These are phyloP conservation scores for Williopsis jadinii DNA, from an alignment of 1,139 yeast species.

Conservation along the genomic window DNA sequence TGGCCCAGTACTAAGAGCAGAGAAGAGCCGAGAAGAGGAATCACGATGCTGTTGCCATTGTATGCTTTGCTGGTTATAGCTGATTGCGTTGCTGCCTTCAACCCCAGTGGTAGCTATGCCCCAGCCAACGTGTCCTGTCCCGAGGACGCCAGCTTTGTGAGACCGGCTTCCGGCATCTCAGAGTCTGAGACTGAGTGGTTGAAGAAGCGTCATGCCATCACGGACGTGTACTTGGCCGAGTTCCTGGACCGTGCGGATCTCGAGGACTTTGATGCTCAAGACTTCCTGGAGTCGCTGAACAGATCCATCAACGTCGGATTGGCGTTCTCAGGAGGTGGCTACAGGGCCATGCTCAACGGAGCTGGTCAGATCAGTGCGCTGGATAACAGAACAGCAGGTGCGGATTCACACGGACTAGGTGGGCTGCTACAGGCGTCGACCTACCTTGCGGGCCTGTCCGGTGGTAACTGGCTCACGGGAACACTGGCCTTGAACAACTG, in stretches of 20 bases:
- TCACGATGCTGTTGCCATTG: not conserved
- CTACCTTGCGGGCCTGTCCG: constrained; percentile 74
- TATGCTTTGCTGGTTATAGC: not conserved
- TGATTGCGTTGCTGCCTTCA: constrained; percentile 33
- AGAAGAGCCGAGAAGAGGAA: no score
- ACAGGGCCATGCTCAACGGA: constrained; percentile 85
- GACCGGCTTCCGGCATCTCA: constrained; percentile 29
- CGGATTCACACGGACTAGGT: constrained; percentile 60
- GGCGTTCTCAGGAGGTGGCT: constrained; percentile 90
- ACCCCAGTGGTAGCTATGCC: constrained; percentile 59
- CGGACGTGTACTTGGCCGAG: constrained; percentile 45
- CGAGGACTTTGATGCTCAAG: constrained; percentile 48
- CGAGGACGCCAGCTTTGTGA: constrained; percentile 25
- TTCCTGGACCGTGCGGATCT: constrained; percentile 54
- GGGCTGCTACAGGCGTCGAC: constrained; percentile 71
- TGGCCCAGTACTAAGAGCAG: no score
- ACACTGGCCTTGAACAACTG: constrained; percentile 76
- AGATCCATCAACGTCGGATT: constrained; percentile 50
- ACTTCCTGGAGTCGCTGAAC: constrained; percentile 36
- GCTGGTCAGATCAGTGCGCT: constrained; percentile 81
- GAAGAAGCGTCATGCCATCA: constrained; percentile 40
- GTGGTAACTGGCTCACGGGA: constrained; percentile 84
- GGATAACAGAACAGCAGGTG: constrained; percentile 62
- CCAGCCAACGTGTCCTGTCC: constrained; percentile 62
- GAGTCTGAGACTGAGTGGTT: constrained; percentile 28